A percentile compares a stretch with the other conserved stretches of the same genome.
Evolutionary conservation across 2,329 filamentous ascomycete species (phyloP).

Genomic region (Ilyonectria robusta): DNA sequence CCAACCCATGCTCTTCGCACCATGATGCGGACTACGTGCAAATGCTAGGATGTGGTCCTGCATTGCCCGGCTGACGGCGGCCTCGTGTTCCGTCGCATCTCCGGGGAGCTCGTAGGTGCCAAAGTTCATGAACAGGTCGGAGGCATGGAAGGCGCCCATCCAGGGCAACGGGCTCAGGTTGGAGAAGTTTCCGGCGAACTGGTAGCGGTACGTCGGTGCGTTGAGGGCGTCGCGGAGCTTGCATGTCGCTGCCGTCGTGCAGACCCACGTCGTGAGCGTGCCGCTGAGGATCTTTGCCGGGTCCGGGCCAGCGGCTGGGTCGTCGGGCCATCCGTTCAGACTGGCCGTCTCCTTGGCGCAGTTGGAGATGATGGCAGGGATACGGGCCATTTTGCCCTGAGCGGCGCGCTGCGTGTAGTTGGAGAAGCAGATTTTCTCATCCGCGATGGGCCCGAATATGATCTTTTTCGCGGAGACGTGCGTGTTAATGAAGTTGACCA

Average conservation of each 20-base stretch:
- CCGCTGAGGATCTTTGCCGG: constrained; percentile 45
- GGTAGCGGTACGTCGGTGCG: constrained; percentile 56
- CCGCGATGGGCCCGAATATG: constrained; percentile 36
- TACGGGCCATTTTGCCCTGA: constrained; percentile 42
- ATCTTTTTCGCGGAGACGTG: constrained; percentile 48
- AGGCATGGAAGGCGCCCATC: constrained; percentile 59
- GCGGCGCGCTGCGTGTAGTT: constrained; percentile 48
- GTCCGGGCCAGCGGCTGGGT: constrained; percentile 47
- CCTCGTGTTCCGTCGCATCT: constrained; percentile 43
- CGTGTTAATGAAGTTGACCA: constrained; percentile 51
- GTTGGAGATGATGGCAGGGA: constrained; percentile 51
- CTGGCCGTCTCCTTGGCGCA: constrained; percentile 50
- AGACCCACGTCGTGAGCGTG: constrained; percentile 43
- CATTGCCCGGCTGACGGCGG: constrained; percentile 43
- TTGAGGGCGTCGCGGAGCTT: constrained; percentile 44
- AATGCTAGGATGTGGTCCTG: constrained; percentile 48
- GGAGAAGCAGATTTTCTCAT: constrained; percentile 50
- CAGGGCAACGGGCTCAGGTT: constrained; percentile 57
- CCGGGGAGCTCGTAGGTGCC: constrained; percentile 52
- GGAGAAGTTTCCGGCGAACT: constrained; percentile 57
- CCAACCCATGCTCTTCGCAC: constrained; percentile 41
- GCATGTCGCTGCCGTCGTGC: constrained; percentile 45
- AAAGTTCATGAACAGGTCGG: constrained; percentile 56
- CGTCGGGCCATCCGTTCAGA: constrained; percentile 13
- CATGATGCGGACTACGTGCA: constrained; percentile 43